A percentile compares a stretch with the other conserved stretches of the same genome.
phyloP scores from a whole-genome alignment of 495 filamentous ascomycete species.

The Barbatosphaeria neglecta region DNA sequence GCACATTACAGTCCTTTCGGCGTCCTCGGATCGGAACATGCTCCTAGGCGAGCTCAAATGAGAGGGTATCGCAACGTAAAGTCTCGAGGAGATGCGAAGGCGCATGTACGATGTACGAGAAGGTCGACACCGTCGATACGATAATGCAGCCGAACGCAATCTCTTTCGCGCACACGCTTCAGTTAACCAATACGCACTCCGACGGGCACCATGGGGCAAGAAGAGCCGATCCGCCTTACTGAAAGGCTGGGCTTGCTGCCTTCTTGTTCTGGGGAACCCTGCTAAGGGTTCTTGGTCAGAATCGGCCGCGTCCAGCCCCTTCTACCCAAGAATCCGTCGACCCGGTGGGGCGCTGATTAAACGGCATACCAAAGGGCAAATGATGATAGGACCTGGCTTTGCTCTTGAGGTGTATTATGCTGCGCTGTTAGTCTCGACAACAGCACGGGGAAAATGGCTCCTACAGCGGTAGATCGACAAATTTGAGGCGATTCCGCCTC shows the following conservation, averaged over 20 bases:
- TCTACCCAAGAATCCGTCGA: too few relatives aligned
- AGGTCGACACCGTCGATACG: too few relatives aligned
- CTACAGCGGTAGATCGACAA: not conserved
- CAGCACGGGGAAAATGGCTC: not conserved
- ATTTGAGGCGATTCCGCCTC: not conserved
- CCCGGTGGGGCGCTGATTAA: too few relatives aligned
- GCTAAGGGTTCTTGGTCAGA: not conserved
- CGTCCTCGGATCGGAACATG: constrained; percentile 69
- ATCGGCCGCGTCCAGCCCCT: too few relatives aligned
- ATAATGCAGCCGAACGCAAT: too few relatives aligned
- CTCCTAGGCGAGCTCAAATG: constrained; percentile 63
- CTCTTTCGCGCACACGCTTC: not conserved
- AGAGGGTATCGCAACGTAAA: constrained; percentile 3
- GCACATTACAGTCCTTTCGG: constrained; percentile 59
- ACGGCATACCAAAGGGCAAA: too few relatives aligned
- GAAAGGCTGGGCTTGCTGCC: not conserved
- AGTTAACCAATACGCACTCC: not conserved
- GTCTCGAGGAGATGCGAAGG: not conserved
- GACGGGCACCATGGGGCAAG: not conserved
- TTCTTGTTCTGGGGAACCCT: not conserved
- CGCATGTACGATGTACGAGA: not conserved
- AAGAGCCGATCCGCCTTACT: not conserved
- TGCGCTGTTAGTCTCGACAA: too few relatives aligned
- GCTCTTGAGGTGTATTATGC: not conserved
- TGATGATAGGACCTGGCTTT: too few relatives aligned